Base-by-base conservation (phyloP, 73 alveolate genomes). In the Paramecium pentaurelia region DNA sequence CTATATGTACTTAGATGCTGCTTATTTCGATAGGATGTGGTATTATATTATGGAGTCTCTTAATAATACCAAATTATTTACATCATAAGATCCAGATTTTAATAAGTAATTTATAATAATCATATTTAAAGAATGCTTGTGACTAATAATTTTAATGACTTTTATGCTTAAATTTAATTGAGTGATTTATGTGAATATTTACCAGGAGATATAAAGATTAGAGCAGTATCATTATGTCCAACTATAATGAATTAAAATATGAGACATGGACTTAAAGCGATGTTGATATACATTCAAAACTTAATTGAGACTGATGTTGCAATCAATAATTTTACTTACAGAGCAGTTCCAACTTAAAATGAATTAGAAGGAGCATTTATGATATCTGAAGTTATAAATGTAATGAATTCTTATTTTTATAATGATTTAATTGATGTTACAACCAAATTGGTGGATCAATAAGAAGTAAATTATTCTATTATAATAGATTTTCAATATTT, bases 301-400 rank as follows among this genome's bases (percentile, higher is more conserved):
- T 22, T 80, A 80, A 49, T 80, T 40, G 49, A 40, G 27, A 44
- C 77, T 27, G 91, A 80, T 25, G 49, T 45, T 45, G 77, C 44
- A 18, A 80, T 45, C 16, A 45, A 42, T 20, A 80, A 80, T 5
- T 80, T 80, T 42, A 40, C 47, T 2, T 45, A 40, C 2, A 80
- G 71, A 45, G 91, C 44, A 27, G 30, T 42, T 3, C 91, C 91
- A 18, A 40, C 91, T 12, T 22, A 22, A 9, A 25, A 32, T 42
- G 91, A 80, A 80, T 80, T 80, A 49, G 91, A 80, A 16, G 91
- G 91, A 45, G 91, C 91, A 44, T 45, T 49, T 14, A 25, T 80
- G 58, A 36, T 80, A 11, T 80, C 91, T 1, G 47, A 44, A 22
- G 20, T 80, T 1, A 80, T 80, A 3, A 80, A 80, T 32, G 32